These are phyloP conservation scores for Fragosphaeria purpurea DNA, from an alignment of 2,329 filamentous ascomycete species.

Conservation along the genomic window DNA sequence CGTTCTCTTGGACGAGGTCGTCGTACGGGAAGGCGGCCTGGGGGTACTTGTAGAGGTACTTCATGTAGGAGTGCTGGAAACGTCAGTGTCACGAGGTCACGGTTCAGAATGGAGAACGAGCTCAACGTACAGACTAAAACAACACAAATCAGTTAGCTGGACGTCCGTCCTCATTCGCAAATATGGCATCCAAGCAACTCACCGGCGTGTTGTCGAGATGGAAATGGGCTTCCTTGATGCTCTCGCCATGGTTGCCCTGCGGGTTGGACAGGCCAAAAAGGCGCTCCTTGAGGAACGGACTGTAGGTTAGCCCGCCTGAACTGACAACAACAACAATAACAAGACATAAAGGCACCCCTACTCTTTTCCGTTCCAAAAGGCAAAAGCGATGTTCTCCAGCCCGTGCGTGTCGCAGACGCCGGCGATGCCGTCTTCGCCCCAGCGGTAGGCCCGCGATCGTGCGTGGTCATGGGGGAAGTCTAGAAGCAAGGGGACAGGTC, in stretches of 20 bases:
- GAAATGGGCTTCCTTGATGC: conserved; percentile 93
- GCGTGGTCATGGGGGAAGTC: conserved; percentile 93
- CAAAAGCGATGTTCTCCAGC: conserved; percentile 83
- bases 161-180: too few species aligned
- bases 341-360: conserved; percentile 27
- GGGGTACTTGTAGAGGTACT: conserved; percentile 95
- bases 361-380: conserved; percentile 98
- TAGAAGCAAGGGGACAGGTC: conserved; percentile 23
- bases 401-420: conserved; percentile 89
- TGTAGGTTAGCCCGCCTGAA: conserved; percentile 35
- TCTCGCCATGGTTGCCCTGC: conserved; percentile 94
- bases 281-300: conserved; percentile 87
- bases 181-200: conserved; percentile 18
- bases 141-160: too few species aligned
- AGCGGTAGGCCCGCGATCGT: conserved; percentile 77
- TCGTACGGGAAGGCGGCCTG: conserved; percentile 88
- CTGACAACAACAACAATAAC: neutral
- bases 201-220: conserved; percentile 87
- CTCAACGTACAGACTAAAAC: conserved; percentile 33
- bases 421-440: conserved; percentile 95
- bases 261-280: conserved; percentile 93
- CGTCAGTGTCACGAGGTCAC: neutral
- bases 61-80: conserved; percentile 90
- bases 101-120: neutral
- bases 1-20: conserved; percentile 77